Conservation (phyloP, 2,329 filamentous ascomycete genomes). For the Coniochaeta sp. region DNA sequence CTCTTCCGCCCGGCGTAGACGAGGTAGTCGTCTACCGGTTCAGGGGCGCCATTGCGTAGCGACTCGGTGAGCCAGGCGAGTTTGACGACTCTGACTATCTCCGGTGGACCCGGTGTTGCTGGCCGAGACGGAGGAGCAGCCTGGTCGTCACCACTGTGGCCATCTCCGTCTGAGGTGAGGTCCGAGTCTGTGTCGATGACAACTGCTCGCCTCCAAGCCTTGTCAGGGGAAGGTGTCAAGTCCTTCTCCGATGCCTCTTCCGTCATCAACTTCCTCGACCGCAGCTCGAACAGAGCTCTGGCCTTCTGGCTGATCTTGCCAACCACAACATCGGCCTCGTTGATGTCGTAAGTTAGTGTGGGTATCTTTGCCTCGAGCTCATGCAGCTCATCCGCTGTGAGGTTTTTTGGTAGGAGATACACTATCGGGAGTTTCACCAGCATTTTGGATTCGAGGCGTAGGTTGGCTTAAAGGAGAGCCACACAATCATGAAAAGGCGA, state of each 20-base stretch:
- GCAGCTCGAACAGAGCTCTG: slow-evolving; percentile 71
- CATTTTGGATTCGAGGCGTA: slow-evolving; percentile 12
- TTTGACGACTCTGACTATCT: slow-evolving; percentile 42
- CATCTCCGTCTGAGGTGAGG: slow-evolving; percentile 18
- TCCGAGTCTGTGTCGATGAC: slow-evolving; percentile 16
- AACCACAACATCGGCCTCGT: slow-evolving; percentile 67
- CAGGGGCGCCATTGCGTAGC: slow-evolving; percentile 30
- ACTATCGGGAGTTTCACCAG: slow-evolving; percentile 50
- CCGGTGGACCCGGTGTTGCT: background rate
- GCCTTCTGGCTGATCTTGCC: slow-evolving; percentile 64
- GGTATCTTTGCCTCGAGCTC: slow-evolving; percentile 58
- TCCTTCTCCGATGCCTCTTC: slow-evolving; percentile 31
- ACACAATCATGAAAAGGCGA: too few species aligned
- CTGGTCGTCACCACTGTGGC: slow-evolving; percentile 5
- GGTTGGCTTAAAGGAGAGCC: background rate
- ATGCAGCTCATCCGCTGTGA: slow-evolving; percentile 56
- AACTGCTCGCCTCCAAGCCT: slow-evolving; percentile 21
- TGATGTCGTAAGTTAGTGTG: slow-evolving; percentile 62
- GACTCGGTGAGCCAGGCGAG: slow-evolving; percentile 53
- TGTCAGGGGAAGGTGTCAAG: slow-evolving; percentile 17
- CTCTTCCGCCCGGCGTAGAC: slow-evolving; percentile 44
- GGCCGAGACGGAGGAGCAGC: background rate
- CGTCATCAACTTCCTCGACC: slow-evolving; percentile 55
- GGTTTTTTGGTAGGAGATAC: slow-evolving; percentile 66
- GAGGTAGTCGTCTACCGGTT: slow-evolving; percentile 44